Conservation (phyloP, 2,329 filamentous ascomycete species). For the Ascochyta viciae-villosae region DNA sequence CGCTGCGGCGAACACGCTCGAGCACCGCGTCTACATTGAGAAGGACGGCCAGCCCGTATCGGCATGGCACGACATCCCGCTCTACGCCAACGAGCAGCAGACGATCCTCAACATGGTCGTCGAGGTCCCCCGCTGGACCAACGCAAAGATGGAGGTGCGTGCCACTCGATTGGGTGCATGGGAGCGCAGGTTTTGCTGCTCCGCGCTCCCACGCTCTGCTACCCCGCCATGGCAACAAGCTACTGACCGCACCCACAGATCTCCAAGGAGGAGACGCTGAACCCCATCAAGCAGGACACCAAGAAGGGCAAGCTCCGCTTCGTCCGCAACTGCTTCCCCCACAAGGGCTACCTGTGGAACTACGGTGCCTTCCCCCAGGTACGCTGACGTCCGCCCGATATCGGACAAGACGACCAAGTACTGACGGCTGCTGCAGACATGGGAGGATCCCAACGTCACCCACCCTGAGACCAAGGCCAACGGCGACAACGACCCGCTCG, state of each 20-base stretch:
- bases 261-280: conserved; percentile 97
- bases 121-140: conserved; percentile 99
- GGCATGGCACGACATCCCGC: conserved; percentile 97
- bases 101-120: conserved; percentile 99
- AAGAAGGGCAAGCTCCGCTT: conserved; percentile 99
- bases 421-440: conserved; percentile 70
- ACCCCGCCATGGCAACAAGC: conserved; percentile 20
- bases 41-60: conserved; percentile 94
- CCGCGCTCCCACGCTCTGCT: background rate
- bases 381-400: conserved; percentile 49
- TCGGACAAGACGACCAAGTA: conserved; percentile 28
- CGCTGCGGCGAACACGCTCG: conserved; percentile 87
- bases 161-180: conserved; percentile 18
- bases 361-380: conserved; percentile 99
- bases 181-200: background rate
- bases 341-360: conserved; percentile 99
- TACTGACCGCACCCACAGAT: conserved; percentile 66
- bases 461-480: conserved; percentile 99
- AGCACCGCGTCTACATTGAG: conserved; percentile 97
- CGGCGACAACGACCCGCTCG: conserved; percentile 98
- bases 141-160: conserved; percentile 97
- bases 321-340: conserved; percentile 99
- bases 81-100: conserved; percentile 96
- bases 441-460: conserved; percentile 95
- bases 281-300: conserved; percentile 98